Evolutionary conservation across 495 filamentous ascomycete genomes (phyloP), one percentile per base, ranked within the genome.

Genomic region (Xylaria curta): DNA sequence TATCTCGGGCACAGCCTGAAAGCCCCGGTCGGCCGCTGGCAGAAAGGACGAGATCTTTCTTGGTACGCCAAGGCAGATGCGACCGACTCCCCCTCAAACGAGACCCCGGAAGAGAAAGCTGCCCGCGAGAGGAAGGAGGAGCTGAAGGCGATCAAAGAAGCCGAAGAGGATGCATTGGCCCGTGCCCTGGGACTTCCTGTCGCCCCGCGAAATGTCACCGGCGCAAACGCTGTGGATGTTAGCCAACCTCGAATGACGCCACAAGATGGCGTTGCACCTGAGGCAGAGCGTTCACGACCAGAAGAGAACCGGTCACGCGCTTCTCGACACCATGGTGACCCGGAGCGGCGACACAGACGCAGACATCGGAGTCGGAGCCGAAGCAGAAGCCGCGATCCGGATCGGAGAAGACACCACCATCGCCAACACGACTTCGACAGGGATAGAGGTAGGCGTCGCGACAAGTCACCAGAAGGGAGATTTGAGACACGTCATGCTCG

Each of bases 1-100:
- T 99, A 99, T 80, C 91, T 99, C 0, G 96, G 97, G 53, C 96
- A 99, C 80, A 97, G 93, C 28, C 78, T 99, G 64, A 99, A 97
- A 89, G 96, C 96, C 76, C 91, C 96, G 0, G 97, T 98, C 13
- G 96, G 96, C 13, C 93, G 96, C 62, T 99, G 97, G 96, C 94
- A 97, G 75, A 92, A 96, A 74, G 89, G 89, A n/a, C 88, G 88
- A 68, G 95, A 99, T 74, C 84, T 98, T 7, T 85, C 79, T 51
- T 98, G 96, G 96, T 98, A 98, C 74, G 89, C 95, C 4, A 95
- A 93, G 78, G 85, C 83, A 17, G 88, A 93, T 26, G 75, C 80
- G 24, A 76, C 81, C 0, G 81, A 78, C n/a, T 79, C 78, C 5
- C 78, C 78, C 8, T 79, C 84, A 0, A 81, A 78, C 24, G 87